Conservation (phyloP, 345 rosid species). For the Psidium friedrichsthalianum region DNA sequence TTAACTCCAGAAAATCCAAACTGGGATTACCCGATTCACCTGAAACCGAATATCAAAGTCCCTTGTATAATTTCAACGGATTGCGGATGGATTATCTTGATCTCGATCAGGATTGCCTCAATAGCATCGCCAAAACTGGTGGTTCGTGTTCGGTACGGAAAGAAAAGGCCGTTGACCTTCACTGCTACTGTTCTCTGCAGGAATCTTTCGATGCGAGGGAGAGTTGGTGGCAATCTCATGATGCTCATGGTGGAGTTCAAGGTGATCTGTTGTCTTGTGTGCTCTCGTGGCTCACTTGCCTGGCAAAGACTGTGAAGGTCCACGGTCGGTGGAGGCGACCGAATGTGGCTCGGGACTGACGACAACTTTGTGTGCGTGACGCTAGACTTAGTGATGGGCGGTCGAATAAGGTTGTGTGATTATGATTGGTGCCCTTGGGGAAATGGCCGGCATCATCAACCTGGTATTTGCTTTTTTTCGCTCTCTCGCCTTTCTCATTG, state of each 20-base stretch:
- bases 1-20: background rate
- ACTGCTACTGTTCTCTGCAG: background rate
- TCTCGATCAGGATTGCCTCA: too few relatives aligned
- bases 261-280: background rate
- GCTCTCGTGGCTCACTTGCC: background rate
- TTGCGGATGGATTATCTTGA: background rate
- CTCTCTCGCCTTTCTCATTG: background rate
- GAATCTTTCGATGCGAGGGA: background rate
- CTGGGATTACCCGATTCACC: background rate
- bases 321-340: conserved; percentile 17
- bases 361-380: conserved; percentile 48
- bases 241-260: background rate
- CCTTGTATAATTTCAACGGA: background rate
- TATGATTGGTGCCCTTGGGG: conserved; percentile 59
- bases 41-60: background rate
- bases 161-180: background rate
- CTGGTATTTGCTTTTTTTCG: conserved; percentile 12
- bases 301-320: conserved; percentile 19
- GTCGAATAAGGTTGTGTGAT: conserved; percentile 33
- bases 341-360: conserved; percentile 29
- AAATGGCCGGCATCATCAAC: conserved; percentile 29
- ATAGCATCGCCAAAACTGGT: too few relatives aligned
- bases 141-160: too few relatives aligned
- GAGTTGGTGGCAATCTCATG: background rate
- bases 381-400: conserved; percentile 71